phyloP scores from a whole-genome alignment of 257 asterid species.

The Nicotiana otophora region DNA sequence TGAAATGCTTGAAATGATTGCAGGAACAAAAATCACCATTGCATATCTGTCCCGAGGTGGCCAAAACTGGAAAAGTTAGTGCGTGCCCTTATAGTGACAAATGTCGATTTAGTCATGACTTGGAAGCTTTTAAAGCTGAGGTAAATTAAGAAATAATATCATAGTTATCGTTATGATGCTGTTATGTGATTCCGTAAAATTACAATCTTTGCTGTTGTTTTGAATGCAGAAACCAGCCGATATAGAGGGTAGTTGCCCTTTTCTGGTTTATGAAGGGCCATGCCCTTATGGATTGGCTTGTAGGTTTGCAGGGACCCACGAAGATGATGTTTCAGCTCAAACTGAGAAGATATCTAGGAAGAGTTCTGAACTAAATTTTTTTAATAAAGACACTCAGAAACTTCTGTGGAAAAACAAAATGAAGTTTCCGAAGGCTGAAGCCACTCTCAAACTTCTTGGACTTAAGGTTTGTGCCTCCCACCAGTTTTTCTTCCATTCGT shows the following conservation, averaged over 20 bases:
- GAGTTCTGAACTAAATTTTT: slow-evolving; percentile 48
- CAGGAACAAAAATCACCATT: slow-evolving; percentile 68
- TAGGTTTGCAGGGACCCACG: slow-evolving; percentile 74
- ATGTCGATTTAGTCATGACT: slow-evolving; percentile 92
- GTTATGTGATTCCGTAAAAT: not conserved
- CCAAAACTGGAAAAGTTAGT: slow-evolving; percentile 60
- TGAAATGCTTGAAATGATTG: not conserved
- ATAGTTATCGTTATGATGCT: not conserved
- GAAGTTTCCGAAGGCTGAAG: slow-evolving; percentile 78
- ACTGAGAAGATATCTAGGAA: slow-evolving; percentile 17
- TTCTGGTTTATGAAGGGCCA: slow-evolving; percentile 45
- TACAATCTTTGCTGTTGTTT: slow-evolving; percentile 5
- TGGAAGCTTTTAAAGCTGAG: slow-evolving; percentile 72
- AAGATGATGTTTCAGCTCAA: slow-evolving; percentile 25
- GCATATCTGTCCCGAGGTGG: slow-evolving; percentile 78
- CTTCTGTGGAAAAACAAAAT: slow-evolving; percentile 92
- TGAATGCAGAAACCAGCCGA: slow-evolving; percentile 76
- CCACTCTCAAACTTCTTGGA: slow-evolving; percentile 70
- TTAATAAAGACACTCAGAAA: slow-evolving; percentile 84
- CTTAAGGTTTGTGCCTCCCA: slow-evolving; percentile 40
- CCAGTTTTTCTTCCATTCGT: not conserved
- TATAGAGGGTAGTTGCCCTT: slow-evolving; percentile 80
- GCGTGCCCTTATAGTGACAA: slow-evolving; percentile 58
- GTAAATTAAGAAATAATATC: slow-evolving; percentile 24
- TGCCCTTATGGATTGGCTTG: slow-evolving; percentile 88